A percentile compares a stretch with the other conserved stretches of the same genome.
Conservation (phyloP, 768 basidiomycete species). For the Cyathus striatus region DNA sequence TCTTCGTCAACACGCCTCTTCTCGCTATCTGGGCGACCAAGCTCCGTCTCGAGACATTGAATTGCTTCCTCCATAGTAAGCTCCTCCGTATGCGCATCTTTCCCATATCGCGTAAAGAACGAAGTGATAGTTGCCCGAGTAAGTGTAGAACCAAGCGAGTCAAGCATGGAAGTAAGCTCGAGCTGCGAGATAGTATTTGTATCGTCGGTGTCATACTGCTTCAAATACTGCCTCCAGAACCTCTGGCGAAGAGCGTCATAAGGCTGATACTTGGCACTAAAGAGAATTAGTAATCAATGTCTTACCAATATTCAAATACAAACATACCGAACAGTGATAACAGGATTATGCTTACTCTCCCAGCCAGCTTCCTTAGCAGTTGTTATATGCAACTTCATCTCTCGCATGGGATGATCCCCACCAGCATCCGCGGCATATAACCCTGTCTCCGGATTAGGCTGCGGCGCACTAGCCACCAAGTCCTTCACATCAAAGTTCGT, state of each 20-base stretch:
- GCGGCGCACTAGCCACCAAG: constrained; percentile 62
- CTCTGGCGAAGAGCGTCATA: constrained; percentile 87
- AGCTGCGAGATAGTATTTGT: constrained; percentile 68
- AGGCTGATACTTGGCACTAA: constrained; percentile 90
- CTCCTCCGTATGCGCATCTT: constrained; percentile 61
- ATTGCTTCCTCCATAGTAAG: constrained; percentile 77
- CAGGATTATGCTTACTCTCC: constrained; percentile 70
- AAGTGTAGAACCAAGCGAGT: constrained; percentile 93
- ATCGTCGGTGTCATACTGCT: constrained; percentile 89
- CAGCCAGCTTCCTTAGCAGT: constrained; percentile 62
- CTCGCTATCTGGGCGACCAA: constrained; percentile 68
- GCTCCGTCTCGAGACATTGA: constrained; percentile 81
- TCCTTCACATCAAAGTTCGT: constrained; percentile 65
- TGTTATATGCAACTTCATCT: constrained; percentile 60
- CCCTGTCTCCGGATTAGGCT: constrained; percentile 55
- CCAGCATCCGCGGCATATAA: constrained; percentile 47
- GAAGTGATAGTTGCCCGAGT: constrained; percentile 70
- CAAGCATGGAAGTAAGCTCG: constrained; percentile 92
- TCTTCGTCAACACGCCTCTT: constrained; percentile 59
- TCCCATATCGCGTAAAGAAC: constrained; percentile 74
- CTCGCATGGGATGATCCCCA: constrained; percentile 65
- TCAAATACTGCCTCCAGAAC: constrained; percentile 87
- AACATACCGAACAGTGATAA: constrained; percentile 56
- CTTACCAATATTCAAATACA: background rate
- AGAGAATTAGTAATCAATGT: background rate